Evolutionary conservation across 2,329 filamentous ascomycete genomes (phyloP).

Genomic region (Stagonosporopsis cucurbitacearum): DNA sequence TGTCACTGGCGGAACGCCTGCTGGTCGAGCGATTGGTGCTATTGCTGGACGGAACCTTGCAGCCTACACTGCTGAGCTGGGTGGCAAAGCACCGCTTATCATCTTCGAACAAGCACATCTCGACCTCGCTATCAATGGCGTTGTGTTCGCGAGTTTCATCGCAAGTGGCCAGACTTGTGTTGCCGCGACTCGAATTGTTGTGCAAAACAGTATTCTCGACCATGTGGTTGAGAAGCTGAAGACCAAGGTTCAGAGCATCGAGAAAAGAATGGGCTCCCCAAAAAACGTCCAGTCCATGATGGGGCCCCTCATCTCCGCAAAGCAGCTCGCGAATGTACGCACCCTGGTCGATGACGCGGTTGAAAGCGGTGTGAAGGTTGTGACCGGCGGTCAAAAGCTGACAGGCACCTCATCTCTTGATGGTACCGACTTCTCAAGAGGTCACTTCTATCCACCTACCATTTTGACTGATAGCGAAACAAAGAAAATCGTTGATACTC

Average conservation of each 20-base stretch:
- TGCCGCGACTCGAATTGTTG: constrained; percentile 61
- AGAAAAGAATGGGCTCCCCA: constrained; percentile 63
- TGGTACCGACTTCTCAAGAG: constrained; percentile 58
- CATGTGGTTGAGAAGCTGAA: constrained; percentile 50
- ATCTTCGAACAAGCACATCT: constrained; percentile 48
- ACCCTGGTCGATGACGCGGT: constrained; percentile 47
- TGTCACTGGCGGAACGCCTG: constrained; percentile 48
- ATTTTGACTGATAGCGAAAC: constrained; percentile 44
- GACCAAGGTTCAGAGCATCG: constrained; percentile 58
- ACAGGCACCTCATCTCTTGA: constrained; percentile 58
- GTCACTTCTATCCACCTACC: constrained; percentile 59
- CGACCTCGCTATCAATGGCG: constrained; percentile 48
- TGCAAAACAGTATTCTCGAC: constrained; percentile 54
- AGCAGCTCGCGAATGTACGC: constrained; percentile 51
- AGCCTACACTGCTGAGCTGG: constrained; percentile 47
- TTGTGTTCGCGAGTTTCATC: constrained; percentile 55
- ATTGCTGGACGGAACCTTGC: constrained; percentile 46
- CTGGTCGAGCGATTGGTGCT: constrained; percentile 46
- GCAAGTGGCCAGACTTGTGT: constrained; percentile 64
- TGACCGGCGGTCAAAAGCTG: constrained; percentile 60
- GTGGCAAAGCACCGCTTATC: constrained; percentile 48
- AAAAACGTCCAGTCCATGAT: constrained; percentile 65
- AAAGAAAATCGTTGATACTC: constrained; percentile 43
- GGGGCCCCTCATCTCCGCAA: constrained; percentile 67
- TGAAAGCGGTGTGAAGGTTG: constrained; percentile 48